phyloP scores from a whole-genome alignment of 1,284 basidiomycete genomes.

The Trichosporon faecale region DNA sequence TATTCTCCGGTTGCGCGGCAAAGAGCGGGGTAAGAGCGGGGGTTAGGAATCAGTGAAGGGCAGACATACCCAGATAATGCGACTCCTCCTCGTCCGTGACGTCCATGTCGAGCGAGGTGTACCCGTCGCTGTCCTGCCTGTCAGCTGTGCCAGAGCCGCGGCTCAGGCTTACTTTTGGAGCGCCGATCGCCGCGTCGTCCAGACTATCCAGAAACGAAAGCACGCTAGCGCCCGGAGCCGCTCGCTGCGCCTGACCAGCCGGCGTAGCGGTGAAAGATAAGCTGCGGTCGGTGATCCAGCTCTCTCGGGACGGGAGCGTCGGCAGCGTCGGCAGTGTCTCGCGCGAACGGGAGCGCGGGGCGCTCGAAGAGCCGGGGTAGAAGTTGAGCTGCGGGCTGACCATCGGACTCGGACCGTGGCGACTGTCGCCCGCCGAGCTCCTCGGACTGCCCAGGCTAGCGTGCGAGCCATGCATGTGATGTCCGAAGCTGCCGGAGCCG shows the following conservation, averaged over 20 bases:
- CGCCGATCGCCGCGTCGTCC: conserved; percentile 13
- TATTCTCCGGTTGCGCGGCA: too few species aligned
- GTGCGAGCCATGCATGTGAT: neutral
- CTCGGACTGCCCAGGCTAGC: neutral
- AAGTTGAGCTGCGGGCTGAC: conserved; percentile 4
- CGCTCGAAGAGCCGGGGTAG: neutral
- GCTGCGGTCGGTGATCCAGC: neutral
- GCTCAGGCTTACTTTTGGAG: neutral
- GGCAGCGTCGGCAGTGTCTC: neutral
- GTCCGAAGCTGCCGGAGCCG: too few species aligned
- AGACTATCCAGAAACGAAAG: conserved; percentile 20
- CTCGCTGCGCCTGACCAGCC: neutral
- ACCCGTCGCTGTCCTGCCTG: conserved; percentile 13
- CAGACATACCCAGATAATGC: conserved; percentile 27
- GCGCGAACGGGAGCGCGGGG: neutral
- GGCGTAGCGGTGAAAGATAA: neutral
- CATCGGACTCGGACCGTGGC: neutral
- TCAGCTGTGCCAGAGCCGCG: neutral
- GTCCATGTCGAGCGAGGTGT: conserved; percentile 27
- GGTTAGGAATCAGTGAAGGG: too few species aligned
- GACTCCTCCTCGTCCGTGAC: conserved; percentile 28
- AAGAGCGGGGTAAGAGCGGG: too few species aligned
- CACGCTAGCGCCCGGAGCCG: neutral
- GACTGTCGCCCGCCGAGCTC: neutral
- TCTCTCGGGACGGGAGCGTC: too few species aligned